Base-by-base conservation (phyloP, 768 basidiomycete genomes). In the Mycena epipterygia region DNA sequence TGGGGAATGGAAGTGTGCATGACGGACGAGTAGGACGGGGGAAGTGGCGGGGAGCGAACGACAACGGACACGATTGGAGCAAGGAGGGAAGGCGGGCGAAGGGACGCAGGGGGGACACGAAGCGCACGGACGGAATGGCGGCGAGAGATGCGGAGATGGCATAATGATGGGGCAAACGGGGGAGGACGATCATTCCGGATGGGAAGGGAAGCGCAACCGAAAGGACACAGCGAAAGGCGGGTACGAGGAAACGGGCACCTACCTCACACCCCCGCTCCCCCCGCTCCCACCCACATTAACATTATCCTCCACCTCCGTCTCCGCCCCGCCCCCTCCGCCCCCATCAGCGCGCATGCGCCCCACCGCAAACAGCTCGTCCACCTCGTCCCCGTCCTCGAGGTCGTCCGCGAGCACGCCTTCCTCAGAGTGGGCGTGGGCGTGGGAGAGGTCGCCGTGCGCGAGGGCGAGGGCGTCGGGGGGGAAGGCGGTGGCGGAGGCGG, bases 291-390 rank as follows among this genome's bases (percentile, higher is more conserved):
- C 71, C n/a, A n/a, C n/a, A n/a, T n/a, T n/a, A n/a, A n/a, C n/a
- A 35, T 72, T 72, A 35, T 72, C 71, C 67, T 72, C 71, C 46
- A 72, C 71, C 67, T 72, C 71, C 27, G 71, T 72, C 67, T 72
- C 71, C 27, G 67, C 66, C 9, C 65, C 63, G 23, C 51, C 64
- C 13, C 49, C 70, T 2, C 64, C 70, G 41, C 46, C 58, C 19
- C 21, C 70, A 6, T 23, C 57, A 5, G 33, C 27, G 27, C 33
- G 13, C 0, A 48, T 37, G 44, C 48, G 42, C 2, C 44, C 19
- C 33, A 32, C 42, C 5, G 42, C 56, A 21, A 57, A 67, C 25
- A 72, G 35, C 52, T 72, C 61, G 32, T 72, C 71, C 1, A 58
- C 71, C 56, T 68, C 71, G 57, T 72, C 71, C 17, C 67, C 71